These are phyloP conservation scores for Stachybotrys chlorohalonatus DNA, from an alignment of 2,329 filamentous ascomycete genomes.

Conservation along the genomic window DNA sequence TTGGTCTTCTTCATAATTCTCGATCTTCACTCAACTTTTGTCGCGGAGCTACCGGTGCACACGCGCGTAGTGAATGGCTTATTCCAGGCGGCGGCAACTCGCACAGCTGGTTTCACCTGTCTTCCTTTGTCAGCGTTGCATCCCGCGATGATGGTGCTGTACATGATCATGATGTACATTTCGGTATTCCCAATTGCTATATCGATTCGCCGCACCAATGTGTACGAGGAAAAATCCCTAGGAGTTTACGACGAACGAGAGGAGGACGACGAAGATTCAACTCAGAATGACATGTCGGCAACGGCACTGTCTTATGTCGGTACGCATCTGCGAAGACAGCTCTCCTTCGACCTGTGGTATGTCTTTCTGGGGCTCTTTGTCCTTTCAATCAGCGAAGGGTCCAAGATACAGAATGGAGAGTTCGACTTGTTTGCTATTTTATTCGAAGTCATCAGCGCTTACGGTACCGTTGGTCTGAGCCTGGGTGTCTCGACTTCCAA, in stretches of 20 bases:
- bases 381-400: slow-evolving; percentile 79
- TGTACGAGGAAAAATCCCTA: slow-evolving; percentile 86
- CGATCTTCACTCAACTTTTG: slow-evolving; percentile 65
- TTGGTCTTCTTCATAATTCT: slow-evolving; percentile 86
- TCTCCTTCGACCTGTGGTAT: slow-evolving; percentile 97
- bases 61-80: slow-evolving; percentile 75
- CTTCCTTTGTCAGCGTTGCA: slow-evolving; percentile 72
- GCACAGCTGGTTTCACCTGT: slow-evolving; percentile 83
- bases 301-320: slow-evolving; percentile 75
- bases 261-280: slow-evolving; percentile 34
- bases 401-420: slow-evolving; percentile 50
- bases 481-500: slow-evolving; percentile 72
- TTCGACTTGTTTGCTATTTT: slow-evolving; percentile 64
- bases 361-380: slow-evolving; percentile 91
- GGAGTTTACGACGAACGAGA: slow-evolving; percentile 56
- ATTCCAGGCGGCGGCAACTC: slow-evolving; percentile 82
- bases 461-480: slow-evolving; percentile 88
- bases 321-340: slow-evolving; percentile 81
- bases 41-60: slow-evolving; percentile 60
- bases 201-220: slow-evolving; percentile 85
- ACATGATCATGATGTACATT: slow-evolving; percentile 99
- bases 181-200: slow-evolving; percentile 96
- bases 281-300: slow-evolving; percentile 31
- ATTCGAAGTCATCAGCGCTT: slow-evolving; percentile 84
- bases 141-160: slow-evolving; percentile 86